Conservation (phyloP, 345 rosid genomes). For the Eucalyptus brandiana region DNA sequence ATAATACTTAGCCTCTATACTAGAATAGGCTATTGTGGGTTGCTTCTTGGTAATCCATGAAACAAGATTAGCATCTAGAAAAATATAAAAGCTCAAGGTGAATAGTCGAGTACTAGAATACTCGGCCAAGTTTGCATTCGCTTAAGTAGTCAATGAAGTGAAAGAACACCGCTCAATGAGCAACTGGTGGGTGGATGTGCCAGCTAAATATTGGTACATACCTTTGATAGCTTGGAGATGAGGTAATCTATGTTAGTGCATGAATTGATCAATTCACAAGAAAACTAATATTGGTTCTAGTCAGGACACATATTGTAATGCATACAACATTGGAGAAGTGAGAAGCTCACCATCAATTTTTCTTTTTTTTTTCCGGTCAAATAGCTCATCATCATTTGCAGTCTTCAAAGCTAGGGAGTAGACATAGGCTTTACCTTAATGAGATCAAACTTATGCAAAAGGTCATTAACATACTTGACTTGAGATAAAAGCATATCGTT, state of each 20-base stretch:
- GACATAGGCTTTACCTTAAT: background rate
- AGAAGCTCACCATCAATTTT: background rate
- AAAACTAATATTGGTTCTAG: background rate
- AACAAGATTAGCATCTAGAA: background rate
- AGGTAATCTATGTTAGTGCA: background rate
- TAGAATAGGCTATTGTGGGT: background rate
- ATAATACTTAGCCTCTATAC: background rate
- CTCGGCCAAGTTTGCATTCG: background rate
- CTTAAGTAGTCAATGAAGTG: background rate
- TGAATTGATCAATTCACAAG: background rate
- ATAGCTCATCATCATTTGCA: no score
- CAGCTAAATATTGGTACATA: background rate
- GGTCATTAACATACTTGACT: background rate
- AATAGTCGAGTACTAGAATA: background rate
- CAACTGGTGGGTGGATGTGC: background rate
- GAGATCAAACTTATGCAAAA: background rate
- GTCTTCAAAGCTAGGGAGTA: background rate
- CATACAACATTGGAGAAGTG: background rate
- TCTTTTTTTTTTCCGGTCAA: no score
- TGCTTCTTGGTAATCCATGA: background rate
- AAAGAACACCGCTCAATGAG: background rate
- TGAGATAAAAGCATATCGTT: background rate
- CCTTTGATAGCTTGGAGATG: fast-evolving
- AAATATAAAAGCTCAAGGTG: background rate
- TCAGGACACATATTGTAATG: background rate